These are phyloP conservation scores for Aspergillus proliferans DNA, from an alignment of 2,329 filamentous ascomycete species.

Conservation along the genomic window DNA sequence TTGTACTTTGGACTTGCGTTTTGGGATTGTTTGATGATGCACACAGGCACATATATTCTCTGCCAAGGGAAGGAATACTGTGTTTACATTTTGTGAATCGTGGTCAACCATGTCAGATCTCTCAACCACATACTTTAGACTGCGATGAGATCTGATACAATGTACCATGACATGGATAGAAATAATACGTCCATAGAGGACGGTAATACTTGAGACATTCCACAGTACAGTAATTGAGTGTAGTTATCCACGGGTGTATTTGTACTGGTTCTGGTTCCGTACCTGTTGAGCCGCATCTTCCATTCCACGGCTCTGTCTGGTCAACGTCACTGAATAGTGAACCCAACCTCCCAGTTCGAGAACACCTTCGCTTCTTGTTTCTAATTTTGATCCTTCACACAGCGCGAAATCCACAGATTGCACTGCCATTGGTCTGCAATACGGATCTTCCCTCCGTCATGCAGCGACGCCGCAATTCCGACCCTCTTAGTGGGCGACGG, in stretches of 20 bases:
- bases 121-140: conserved; percentile 1
- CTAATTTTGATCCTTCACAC: too few relatives aligned
- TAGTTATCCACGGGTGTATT: neutral
- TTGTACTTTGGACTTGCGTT: neutral
- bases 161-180: conserved; percentile 13
- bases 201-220: neutral
- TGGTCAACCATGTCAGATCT: neutral
- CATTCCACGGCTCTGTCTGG: conserved; percentile 6
- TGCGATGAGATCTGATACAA: conserved; percentile 10
- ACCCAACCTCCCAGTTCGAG: neutral
- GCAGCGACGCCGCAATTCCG: neutral
- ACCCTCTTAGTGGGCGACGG: neutral
- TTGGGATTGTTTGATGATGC: neutral
- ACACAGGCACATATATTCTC: neutral
- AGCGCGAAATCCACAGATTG: neutral
- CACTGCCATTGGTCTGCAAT: neutral
- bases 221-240: neutral
- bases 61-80: neutral
- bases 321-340: conserved; percentile 4
- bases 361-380: neutral
- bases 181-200: conserved; percentile 11
- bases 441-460: neutral
- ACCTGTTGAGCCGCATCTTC: neutral
- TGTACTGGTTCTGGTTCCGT: neutral
- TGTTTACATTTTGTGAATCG: neutral